Conservation (phyloP, 352 stramenopile species). For the Pythium dissotocum region DNA sequence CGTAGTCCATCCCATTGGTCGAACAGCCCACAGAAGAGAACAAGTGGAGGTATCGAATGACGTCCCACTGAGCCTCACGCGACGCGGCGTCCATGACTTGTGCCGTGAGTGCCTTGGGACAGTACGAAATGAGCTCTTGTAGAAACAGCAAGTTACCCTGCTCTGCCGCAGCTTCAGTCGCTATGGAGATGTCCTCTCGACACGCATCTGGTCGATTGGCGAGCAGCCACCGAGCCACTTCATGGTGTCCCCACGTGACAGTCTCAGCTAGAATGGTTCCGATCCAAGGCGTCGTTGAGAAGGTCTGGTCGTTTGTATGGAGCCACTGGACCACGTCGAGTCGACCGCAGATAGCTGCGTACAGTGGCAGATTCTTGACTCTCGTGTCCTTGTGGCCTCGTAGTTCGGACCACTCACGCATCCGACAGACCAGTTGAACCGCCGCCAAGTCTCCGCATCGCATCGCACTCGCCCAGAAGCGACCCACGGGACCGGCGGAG, state of each 20-base stretch:
- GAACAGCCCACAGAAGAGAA: no score
- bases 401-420: not conserved
- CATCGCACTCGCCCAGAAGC: no score
- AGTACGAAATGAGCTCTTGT: no score
- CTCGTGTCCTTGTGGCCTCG: not conserved
- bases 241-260: not conserved
- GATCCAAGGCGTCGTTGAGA: not conserved
- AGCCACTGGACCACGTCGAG: constrained; percentile 28
- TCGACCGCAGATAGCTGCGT: constrained; percentile 26
- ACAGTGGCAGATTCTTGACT: not conserved
- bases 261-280: not conserved
- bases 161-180: no score
- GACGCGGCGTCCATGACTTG: no score
- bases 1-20: not conserved
- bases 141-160: no score
- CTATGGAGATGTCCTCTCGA: not conserved
- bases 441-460: no score
- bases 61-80: no score
- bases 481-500: no score
- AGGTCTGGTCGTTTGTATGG: constrained; percentile 26
- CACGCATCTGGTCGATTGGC: not conserved
- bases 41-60: no score
- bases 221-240: not conserved
- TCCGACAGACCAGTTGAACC: not conserved
- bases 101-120: not conserved